phyloP scores from a whole-genome alignment of 345 rosid species.

The Rubroshorea leprosula region DNA sequence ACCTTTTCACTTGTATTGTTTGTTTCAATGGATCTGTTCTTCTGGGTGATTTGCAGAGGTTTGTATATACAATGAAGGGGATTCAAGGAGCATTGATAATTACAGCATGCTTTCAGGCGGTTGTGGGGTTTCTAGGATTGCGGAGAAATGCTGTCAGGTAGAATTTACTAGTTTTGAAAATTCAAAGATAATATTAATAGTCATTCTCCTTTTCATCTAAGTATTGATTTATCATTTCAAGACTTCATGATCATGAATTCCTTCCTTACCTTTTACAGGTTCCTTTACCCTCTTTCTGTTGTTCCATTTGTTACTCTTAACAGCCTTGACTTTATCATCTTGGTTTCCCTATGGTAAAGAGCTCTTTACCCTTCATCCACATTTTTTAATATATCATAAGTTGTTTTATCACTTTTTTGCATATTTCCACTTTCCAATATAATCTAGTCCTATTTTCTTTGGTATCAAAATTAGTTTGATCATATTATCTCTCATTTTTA shows the following conservation, averaged over 20 bases:
- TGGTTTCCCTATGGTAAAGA: slow-evolving; percentile 61
- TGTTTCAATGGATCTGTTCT: not conserved
- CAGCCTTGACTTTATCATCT: slow-evolving; percentile 64
- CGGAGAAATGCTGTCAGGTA: slow-evolving; percentile 59
- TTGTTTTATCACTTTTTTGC: no score
- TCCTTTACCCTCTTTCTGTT: slow-evolving; percentile 62
- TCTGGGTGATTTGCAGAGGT: slow-evolving; percentile 33
- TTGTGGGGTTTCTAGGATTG: slow-evolving; percentile 51
- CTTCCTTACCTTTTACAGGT: slow-evolving; percentile 26
- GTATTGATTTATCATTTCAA: no score
- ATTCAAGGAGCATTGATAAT: slow-evolving; percentile 59
- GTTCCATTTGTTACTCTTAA: slow-evolving; percentile 52
- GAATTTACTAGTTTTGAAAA: no score
- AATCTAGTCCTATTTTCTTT: no score
- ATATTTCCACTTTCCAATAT: no score
- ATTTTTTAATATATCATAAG: no score
- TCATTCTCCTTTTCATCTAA: no score
- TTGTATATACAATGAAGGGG: slow-evolving; percentile 60
- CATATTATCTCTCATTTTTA: not conserved
- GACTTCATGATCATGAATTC: not conserved
- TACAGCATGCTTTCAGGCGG: slow-evolving; percentile 57
- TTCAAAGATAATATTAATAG: no score
- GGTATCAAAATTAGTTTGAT: no score
- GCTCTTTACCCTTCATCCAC: not conserved
- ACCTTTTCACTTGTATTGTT: not conserved